A percentile compares a stretch with the other conserved stretches of the same genome.
Evolutionary conservation across 768 basidiomycete genomes (phyloP).

Genomic region (Termitomyces eurrhizus): DNA sequence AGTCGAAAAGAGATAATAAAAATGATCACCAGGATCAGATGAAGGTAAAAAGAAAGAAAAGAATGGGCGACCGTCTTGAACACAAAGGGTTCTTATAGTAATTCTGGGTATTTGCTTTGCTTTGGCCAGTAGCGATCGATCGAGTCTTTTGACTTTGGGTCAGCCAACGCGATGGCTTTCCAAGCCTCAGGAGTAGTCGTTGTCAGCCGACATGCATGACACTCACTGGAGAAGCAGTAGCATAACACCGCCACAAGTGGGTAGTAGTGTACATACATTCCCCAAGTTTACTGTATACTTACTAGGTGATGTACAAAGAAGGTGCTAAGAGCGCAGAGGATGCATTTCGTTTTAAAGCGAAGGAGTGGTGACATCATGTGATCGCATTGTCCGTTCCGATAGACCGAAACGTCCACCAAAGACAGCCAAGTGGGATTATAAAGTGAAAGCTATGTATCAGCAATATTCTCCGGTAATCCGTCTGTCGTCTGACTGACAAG

Average conservation of each 20-base stretch:
- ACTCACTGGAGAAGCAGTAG: not conserved
- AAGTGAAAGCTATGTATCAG: not conserved
- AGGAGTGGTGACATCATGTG: slow-evolving; percentile 8
- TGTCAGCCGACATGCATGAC: not conserved
- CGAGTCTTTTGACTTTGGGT: slow-evolving; percentile 12
- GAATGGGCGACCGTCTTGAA: slow-evolving; percentile 14
- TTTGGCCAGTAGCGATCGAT: slow-evolving; percentile 20
- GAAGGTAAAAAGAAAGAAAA: slow-evolving; percentile 32
- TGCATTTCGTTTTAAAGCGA: not conserved
- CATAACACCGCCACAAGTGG: no score
- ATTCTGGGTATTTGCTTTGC: slow-evolving; percentile 17
- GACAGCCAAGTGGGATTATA: no score
- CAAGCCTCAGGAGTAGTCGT: not conserved
- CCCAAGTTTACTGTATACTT: not conserved
- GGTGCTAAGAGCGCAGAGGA: not conserved
- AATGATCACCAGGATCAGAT: slow-evolving; percentile 56
- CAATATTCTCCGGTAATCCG: not conserved
- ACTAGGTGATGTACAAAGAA: not conserved
- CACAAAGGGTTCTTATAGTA: slow-evolving; percentile 24
- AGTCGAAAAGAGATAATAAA: not conserved
- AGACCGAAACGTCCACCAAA: not conserved
- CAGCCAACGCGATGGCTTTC: slow-evolving; percentile 7
- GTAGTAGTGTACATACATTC: not conserved
- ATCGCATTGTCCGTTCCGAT: slow-evolving; percentile 7
- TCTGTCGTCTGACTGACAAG: not conserved